Percentiles rank a stretch among this genome's conserved stretches.
These are phyloP conservation scores for Hypomontagnella monticulosa DNA, from an alignment of 495 filamentous ascomycete species.

Conservation along the genomic window DNA sequence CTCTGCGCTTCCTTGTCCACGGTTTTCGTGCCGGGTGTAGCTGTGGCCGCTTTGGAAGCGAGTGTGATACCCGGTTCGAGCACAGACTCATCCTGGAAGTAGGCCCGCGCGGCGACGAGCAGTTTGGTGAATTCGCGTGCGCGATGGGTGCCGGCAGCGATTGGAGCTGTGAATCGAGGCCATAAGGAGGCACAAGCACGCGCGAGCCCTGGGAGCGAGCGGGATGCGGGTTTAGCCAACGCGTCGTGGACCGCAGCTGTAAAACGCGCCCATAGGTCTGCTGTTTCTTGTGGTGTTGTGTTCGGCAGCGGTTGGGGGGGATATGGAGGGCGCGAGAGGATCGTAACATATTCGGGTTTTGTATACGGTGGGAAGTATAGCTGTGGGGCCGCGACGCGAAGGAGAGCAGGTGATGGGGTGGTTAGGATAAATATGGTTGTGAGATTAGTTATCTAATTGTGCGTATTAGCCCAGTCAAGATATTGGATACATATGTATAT, in stretches of 20 bases:
- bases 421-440: slow-evolving; percentile 82
- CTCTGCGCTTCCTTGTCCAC: slow-evolving; percentile 6
- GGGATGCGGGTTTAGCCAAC: slow-evolving; percentile 69
- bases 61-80: slow-evolving; percentile 76
- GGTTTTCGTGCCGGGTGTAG: slow-evolving; percentile 11
- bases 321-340: slow-evolving; percentile 64
- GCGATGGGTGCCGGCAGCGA: slow-evolving; percentile 68
- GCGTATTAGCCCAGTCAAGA: slow-evolving; percentile 25
- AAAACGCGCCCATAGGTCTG: slow-evolving; percentile 84
- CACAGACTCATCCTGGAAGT: slow-evolving; percentile 80
- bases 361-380: slow-evolving; percentile 88
- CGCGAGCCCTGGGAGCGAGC: slow-evolving; percentile 70
- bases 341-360: slow-evolving; percentile 76
- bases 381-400: slow-evolving; percentile 79
- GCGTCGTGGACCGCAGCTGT: slow-evolving; percentile 77
- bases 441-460: slow-evolving; percentile 83
- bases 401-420: slow-evolving; percentile 72
- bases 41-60: slow-evolving; percentile 19
- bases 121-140: slow-evolving; percentile 85
- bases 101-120: slow-evolving; percentile 72
- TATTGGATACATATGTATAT: not conserved
- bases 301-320: slow-evolving; percentile 50
- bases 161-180: slow-evolving; percentile 73
- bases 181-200: slow-evolving; percentile 69
- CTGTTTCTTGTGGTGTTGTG: slow-evolving; percentile 53